Base-by-base conservation (phyloP, 2,329 filamentous ascomycete species). In the Botrytis paeoniae region DNA sequence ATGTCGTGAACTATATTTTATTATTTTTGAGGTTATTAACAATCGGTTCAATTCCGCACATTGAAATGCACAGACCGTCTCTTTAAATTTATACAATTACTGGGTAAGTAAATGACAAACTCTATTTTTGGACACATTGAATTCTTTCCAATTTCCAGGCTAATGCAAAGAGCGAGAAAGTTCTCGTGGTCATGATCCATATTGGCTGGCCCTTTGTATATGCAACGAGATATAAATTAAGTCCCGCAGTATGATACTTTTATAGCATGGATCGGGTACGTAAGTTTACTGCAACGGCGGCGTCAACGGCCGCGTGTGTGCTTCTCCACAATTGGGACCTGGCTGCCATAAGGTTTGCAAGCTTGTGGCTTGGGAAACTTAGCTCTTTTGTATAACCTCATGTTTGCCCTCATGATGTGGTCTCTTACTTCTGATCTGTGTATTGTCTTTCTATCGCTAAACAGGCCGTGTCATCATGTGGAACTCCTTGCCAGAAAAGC, bases 291-390 rank as follows among this genome's bases (percentile, higher is more conserved):
- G 41, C 41, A 18, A 35, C 32, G 4, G 29, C 61, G 9, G 39
- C n/a, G 39, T 64, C 61, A 64, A 45, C n/a, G 39, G 39, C 61
- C 61, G 61, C 61, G 61, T 64, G n/a, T 45, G n/a, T 64, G 29
- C 41, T 22, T 45, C 62, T 45, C 62, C 62, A 64, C 62, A 45
- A 32, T 45, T 25, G 39, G 18, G 12, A 45, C 29, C 18, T 18
- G 18, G 14, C 16, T 43, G 25, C 3, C 48, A 29, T 22, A 64
- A 45, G 10, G 18, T 45, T 64, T 10, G n/a, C 18, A 22, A 20
- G 41, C 16, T 64, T 22, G 39, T 45, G 29, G 32, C 18, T 32
- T 32, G 1, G 20, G n/a, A 22, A 22, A 10, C 14, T 16, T 14
- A 22, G 9, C 48, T 51, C 25, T n/a, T 51, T n/a, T 16, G 45